Evolutionary conservation across 2,329 filamentous ascomycete species (phyloP).

Genomic region (Exutisphaerella laricina): DNA sequence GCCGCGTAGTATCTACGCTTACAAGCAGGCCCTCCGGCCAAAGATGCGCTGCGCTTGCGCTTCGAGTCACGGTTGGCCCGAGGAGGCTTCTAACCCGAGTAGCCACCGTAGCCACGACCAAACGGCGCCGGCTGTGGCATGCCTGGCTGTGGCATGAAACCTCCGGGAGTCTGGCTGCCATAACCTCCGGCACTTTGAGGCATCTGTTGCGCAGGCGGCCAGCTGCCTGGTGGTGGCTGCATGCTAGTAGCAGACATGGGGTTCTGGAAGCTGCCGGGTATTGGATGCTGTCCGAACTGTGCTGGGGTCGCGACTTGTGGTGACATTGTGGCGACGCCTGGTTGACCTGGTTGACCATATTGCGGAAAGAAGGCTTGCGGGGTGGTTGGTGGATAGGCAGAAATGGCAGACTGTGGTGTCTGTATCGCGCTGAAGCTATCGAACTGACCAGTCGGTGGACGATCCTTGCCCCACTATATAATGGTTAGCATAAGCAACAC

Average conservation of each 20-base stretch:
- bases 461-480: constrained; percentile 94
- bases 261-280: constrained; percentile 55
- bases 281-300: constrained; percentile 57
- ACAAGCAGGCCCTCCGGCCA: no score
- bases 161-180: constrained; percentile 52
- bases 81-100: constrained; percentile 47
- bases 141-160: constrained; percentile 42
- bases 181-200: constrained; percentile 73
- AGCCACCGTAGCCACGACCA: constrained; percentile 54
- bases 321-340: constrained; percentile 52
- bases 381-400: constrained; percentile 72
- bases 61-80: neutral
- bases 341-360: constrained; percentile 74
- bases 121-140: constrained; percentile 31
- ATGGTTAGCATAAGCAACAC: constrained; percentile 26
- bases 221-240: constrained; percentile 35
- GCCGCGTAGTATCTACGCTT: neutral
- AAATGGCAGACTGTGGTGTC: constrained; percentile 36
- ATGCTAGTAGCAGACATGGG: constrained; percentile 39
- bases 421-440: constrained; percentile 64
- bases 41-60: constrained; percentile 1
- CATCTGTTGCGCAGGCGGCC: constrained; percentile 38
- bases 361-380: constrained; percentile 81
- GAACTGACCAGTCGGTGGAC: constrained; percentile 75
- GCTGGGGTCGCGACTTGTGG: constrained; percentile 46